Evolutionary conservation across 2,329 filamentous ascomycete genomes (phyloP).

Genomic region (Stachybotrys chartarum): DNA sequence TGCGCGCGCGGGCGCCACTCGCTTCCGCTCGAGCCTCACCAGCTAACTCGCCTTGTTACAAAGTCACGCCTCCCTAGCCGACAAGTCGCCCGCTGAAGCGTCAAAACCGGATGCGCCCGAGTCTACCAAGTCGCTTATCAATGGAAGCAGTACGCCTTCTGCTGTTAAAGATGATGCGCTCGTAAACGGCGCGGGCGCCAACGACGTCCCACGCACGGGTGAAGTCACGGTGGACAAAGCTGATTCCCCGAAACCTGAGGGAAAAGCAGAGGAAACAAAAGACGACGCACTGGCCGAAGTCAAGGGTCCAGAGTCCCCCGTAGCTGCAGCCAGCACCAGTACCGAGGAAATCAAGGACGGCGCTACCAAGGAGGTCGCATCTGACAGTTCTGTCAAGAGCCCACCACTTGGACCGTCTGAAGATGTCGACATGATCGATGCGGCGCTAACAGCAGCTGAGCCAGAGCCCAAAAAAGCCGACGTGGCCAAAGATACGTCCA

Average conservation of each 20-base stretch:
- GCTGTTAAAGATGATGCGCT: neutral
- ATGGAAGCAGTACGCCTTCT: constrained; percentile 7
- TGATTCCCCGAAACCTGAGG: neutral
- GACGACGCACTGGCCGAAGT: constrained; percentile 2
- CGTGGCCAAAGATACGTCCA: neutral
- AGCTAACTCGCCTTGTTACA: neutral
- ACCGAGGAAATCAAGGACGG: constrained; percentile 1
- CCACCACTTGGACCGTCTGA: constrained; percentile 6
- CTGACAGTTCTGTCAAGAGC: neutral
- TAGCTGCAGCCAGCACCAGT: neutral
- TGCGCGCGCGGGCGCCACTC: too few relatives aligned
- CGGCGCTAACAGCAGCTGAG: constrained; percentile 7
- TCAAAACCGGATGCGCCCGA: neutral
- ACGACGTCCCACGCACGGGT: neutral
- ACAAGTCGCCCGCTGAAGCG: neutral
- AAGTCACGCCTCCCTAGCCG: constrained; percentile 1
- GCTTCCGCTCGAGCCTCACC: constrained; percentile 4
- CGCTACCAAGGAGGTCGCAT: neutral
- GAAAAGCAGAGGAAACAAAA: constrained; percentile 5
- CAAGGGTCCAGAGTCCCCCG: neutral
- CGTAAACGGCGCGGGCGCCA: neutral
- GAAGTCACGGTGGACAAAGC: constrained; percentile 1
- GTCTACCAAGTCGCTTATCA: constrained; percentile 4
- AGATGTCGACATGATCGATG: constrained; percentile 18
- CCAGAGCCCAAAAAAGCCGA: neutral